These are phyloP conservation scores for Erodium maritimum DNA, from an alignment of 345 rosid species.

Conservation along the genomic window DNA sequence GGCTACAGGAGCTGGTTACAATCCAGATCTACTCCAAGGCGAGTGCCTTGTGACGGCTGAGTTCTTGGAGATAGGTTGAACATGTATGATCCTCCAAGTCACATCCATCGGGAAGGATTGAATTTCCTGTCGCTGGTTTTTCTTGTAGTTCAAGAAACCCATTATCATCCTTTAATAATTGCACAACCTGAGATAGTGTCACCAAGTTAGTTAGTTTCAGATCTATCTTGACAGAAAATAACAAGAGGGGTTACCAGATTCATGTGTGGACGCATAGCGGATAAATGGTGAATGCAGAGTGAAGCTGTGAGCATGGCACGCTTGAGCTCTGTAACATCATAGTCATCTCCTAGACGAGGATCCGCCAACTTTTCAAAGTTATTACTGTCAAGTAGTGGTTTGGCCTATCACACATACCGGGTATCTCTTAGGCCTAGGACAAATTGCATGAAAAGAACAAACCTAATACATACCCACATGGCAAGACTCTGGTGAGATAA, in stretches of 20 bases:
- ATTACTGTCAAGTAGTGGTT: constrained; percentile 51
- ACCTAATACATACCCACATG: constrained; percentile 58
- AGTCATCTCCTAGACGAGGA: constrained; percentile 42
- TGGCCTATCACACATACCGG: constrained; percentile 38
- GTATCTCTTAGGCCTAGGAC: background rate
- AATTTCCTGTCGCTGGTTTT: constrained; percentile 25
- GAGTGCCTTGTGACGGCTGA: constrained; percentile 71
- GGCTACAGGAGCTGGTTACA: too few species aligned
- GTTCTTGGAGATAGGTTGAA: constrained; percentile 51
- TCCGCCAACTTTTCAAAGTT: constrained; percentile 40
- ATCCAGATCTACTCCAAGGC: constrained; percentile 37
- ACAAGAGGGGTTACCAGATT: constrained; percentile 24
- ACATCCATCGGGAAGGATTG: constrained; percentile 33
- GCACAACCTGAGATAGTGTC: constrained; percentile 34
- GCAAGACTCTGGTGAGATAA: constrained; percentile 59
- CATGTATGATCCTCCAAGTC: constrained; percentile 71
- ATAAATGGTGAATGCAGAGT: constrained; percentile 54
- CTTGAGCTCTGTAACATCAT: constrained; percentile 49
- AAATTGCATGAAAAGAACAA: too few species aligned
- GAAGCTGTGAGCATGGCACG: constrained; percentile 60
- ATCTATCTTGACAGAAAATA: background rate
- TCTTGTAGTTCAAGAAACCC: constrained; percentile 28
- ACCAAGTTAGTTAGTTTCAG: background rate
- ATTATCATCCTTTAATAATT: constrained; percentile 50
- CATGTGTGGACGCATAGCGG: constrained; percentile 71